Conservation (phyloP, 106 monocot species). For the Platanthera guangdongensis region DNA sequence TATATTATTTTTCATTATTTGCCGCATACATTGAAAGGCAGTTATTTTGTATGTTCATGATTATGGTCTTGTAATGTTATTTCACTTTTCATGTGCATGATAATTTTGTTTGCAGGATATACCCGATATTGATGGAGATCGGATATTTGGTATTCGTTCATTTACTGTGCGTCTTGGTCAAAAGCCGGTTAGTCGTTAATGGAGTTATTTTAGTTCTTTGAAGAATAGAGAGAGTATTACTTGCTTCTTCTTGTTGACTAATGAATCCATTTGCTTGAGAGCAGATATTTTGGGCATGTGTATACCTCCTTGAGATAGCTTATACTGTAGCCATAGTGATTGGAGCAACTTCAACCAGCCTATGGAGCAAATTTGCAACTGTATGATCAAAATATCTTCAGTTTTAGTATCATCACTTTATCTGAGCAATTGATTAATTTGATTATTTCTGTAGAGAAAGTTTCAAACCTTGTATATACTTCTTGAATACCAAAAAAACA, state of each 20-base stretch:
- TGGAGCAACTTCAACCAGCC: constrained; percentile 57
- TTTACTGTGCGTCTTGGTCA: constrained; percentile 91
- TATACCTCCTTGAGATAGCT: constrained; percentile 85
- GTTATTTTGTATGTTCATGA: neutral
- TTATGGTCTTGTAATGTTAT: neutral
- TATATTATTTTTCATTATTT: neutral
- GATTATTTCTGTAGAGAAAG: too few species aligned
- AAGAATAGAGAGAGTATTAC: neutral
- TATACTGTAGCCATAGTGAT: constrained; percentile 58
- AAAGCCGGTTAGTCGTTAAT: constrained; percentile 33
- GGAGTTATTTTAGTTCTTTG: neutral
- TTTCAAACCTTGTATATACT: too few species aligned
- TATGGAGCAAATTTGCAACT: constrained; percentile 82
- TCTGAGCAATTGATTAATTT: neutral
- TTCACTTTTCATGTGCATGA: neutral
- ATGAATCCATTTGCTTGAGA: neutral
- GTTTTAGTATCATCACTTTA: neutral
- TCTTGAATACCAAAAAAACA: too few species aligned
- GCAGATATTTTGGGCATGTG: constrained; percentile 95
- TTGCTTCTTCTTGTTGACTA: too few species aligned
- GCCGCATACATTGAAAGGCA: neutral
- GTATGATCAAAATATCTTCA: constrained; percentile 23
- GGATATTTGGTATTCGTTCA: constrained; percentile 85
- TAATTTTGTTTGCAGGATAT: constrained; percentile 60
- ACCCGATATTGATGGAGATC: constrained; percentile 95